A percentile compares a stretch with the other conserved stretches of the same genome.
phyloP scores from a whole-genome alignment of 768 basidiomycete genomes.

The Lentinula boryana region DNA sequence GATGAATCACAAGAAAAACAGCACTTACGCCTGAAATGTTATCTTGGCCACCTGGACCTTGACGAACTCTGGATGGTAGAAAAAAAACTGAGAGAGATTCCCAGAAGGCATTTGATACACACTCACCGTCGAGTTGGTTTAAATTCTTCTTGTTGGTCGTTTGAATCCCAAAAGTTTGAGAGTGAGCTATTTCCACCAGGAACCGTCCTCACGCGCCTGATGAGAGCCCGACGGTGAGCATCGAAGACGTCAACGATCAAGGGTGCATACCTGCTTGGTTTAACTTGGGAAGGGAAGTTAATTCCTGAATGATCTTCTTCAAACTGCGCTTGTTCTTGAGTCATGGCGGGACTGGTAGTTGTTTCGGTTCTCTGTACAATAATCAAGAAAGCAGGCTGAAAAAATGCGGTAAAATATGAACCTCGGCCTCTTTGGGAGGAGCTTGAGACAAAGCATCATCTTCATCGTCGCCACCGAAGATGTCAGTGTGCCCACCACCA shows the following conservation, averaged over 20 bases:
- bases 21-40: slow-evolving; percentile 39
- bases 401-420: slow-evolving; percentile 2
- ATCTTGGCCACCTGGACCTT: slow-evolving; percentile 64
- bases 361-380: background rate
- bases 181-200: slow-evolving; percentile 41
- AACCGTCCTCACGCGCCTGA: slow-evolving; percentile 36
- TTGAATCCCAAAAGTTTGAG: slow-evolving; percentile 42
- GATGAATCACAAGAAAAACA: background rate
- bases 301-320: slow-evolving; percentile 26
- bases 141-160: slow-evolving; percentile 39
- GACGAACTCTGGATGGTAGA: slow-evolving; percentile 44
- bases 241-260: background rate
- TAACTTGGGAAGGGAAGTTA: slow-evolving; percentile 29
- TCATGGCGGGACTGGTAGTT: background rate
- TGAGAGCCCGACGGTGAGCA: background rate
- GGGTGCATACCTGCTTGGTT: slow-evolving; percentile 41
- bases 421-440: slow-evolving; percentile 29
- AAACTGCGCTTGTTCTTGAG: slow-evolving; percentile 6
- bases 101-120: background rate
- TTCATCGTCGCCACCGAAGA: slow-evolving; percentile 38
- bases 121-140: slow-evolving; percentile 65
- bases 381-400: background rate
- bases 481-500: slow-evolving; percentile 44
- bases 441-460: slow-evolving; percentile 58
- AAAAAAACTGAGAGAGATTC: background rate